These are phyloP conservation scores for Neofusicoccum ribis DNA, from an alignment of 2,329 filamentous ascomycete species.

Conservation along the genomic window DNA sequence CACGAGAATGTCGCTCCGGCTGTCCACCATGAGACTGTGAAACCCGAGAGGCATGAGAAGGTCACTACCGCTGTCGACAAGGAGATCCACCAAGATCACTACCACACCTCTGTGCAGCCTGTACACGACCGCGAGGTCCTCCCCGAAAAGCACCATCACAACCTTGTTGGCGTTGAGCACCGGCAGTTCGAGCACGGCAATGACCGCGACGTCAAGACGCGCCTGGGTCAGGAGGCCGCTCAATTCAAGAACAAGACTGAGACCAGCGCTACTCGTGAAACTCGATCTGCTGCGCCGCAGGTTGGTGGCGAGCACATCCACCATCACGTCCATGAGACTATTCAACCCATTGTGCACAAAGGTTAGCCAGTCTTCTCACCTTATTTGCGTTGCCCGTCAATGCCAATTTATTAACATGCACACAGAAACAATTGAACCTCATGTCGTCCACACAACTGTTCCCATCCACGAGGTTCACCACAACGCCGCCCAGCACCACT, in stretches of 20 bases:
- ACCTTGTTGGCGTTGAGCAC: slow-evolving; percentile 60
- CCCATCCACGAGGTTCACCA: slow-evolving; percentile 74
- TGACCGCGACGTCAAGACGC: slow-evolving; percentile 47
- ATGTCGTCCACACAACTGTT: slow-evolving; percentile 69
- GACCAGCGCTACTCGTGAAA: slow-evolving; percentile 52
- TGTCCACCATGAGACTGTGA: slow-evolving; percentile 61
- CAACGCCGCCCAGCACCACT: slow-evolving; percentile 65
- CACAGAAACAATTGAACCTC: slow-evolving; percentile 62
- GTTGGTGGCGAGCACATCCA: slow-evolving; percentile 64
- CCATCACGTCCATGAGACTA: slow-evolving; percentile 66
- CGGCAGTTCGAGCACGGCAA: slow-evolving; percentile 63
- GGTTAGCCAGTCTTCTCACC: slow-evolving; percentile 18
- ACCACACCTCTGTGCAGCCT: slow-evolving; percentile 70
- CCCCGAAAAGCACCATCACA: slow-evolving; percentile 64
- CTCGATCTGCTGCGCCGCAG: slow-evolving; percentile 48
- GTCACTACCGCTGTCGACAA: slow-evolving; percentile 63
- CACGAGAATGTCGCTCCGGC: slow-evolving; percentile 64
- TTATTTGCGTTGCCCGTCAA: neutral
- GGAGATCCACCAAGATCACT: slow-evolving; percentile 71
- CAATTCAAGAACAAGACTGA: slow-evolving; percentile 55
- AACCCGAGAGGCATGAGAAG: slow-evolving; percentile 63
- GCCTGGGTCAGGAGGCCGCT: slow-evolving; percentile 35
- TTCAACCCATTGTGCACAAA: slow-evolving; percentile 71
- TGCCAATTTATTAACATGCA: neutral
- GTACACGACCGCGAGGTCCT: slow-evolving; percentile 56